Conservation (phyloP, 345 rosid species). For the Atalantia buxifolia region DNA sequence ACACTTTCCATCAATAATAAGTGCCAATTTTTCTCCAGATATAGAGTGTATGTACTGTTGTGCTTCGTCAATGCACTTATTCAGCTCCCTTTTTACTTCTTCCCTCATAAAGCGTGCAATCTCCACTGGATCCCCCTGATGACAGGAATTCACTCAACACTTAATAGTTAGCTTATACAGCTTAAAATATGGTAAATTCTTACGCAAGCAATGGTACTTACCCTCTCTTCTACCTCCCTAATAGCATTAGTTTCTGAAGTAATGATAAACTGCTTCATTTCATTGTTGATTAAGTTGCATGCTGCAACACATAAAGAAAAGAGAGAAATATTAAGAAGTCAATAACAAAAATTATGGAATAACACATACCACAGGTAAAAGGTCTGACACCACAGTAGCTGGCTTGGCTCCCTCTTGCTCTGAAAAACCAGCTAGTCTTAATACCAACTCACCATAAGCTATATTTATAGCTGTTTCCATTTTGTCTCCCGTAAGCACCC, state of each 20-base stretch:
- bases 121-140: slow-evolving; percentile 94
- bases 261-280: slow-evolving; percentile 89
- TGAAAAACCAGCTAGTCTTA: background rate
- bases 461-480: slow-evolving; percentile 99
- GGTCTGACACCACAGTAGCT: background rate
- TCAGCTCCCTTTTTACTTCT: slow-evolving; percentile 76
- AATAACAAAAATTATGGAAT: slow-evolving; percentile 7
- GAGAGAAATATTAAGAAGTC: slow-evolving; percentile 12
- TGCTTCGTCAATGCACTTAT: slow-evolving; percentile 81
- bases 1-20: slow-evolving; percentile 95
- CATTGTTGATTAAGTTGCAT: slow-evolving; percentile 95
- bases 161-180: background rate
- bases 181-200: slow-evolving; percentile 2
- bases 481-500: slow-evolving; percentile 99
- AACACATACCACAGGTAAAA: slow-evolving; percentile 4
- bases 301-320: slow-evolving; percentile 55
- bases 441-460: slow-evolving; percentile 70
- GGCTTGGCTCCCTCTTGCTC: too few relatives aligned
- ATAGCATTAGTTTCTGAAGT: slow-evolving; percentile 92
- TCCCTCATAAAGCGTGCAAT: slow-evolving; percentile 82
- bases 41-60: slow-evolving; percentile 48
- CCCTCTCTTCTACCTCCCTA: slow-evolving; percentile 88
- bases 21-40: slow-evolving; percentile 81
- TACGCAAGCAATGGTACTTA: slow-evolving; percentile 29
- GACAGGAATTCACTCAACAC: slow-evolving; percentile 7